Evolutionary conservation across 2,329 filamentous ascomycete species (phyloP).

Genomic region (Chalaropsis thielavioides): DNA sequence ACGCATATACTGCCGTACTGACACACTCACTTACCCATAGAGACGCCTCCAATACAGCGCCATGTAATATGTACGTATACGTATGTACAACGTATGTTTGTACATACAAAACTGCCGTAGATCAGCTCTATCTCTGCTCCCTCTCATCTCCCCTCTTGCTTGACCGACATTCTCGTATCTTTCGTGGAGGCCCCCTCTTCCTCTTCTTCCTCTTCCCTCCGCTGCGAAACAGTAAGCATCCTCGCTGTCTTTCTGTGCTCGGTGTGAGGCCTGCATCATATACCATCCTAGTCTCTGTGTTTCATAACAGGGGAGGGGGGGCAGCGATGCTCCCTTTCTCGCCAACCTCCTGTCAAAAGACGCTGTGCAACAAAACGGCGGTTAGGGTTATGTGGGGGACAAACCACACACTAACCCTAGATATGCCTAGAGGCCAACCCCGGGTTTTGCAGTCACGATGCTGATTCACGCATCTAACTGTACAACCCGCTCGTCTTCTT

Average conservation of each 20-base stretch:
- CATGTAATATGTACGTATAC: too few relatives aligned
- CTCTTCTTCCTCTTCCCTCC: not conserved
- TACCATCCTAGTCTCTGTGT: not conserved
- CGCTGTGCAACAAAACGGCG: not conserved
- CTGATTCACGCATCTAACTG: too few relatives aligned
- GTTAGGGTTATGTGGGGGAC: not conserved
- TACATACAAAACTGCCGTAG: not conserved
- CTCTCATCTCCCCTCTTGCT: not conserved
- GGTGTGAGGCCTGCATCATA: not conserved
- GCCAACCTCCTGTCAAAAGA: not conserved
- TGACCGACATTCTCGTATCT: constrained; percentile 2
- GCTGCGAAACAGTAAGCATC: not conserved
- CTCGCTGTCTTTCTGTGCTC: not conserved
- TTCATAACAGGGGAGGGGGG: not conserved
- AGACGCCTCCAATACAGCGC: too few relatives aligned
- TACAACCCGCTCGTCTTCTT: too few relatives aligned
- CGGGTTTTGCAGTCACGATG: too few relatives aligned
- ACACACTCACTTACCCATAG: too few relatives aligned
- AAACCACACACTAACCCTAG: not conserved
- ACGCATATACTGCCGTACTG: not conserved
- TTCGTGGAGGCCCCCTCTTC: not conserved
- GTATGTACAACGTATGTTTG: too few relatives aligned
- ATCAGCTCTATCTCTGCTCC: not conserved
- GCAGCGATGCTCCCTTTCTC: not conserved
- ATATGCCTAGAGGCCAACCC: not conserved